Percentiles rank a stretch among this genome's conserved stretches.
Evolutionary conservation across 75 land plant species (phyloP).

Genomic region (Isoetes taiwanensis): DNA sequence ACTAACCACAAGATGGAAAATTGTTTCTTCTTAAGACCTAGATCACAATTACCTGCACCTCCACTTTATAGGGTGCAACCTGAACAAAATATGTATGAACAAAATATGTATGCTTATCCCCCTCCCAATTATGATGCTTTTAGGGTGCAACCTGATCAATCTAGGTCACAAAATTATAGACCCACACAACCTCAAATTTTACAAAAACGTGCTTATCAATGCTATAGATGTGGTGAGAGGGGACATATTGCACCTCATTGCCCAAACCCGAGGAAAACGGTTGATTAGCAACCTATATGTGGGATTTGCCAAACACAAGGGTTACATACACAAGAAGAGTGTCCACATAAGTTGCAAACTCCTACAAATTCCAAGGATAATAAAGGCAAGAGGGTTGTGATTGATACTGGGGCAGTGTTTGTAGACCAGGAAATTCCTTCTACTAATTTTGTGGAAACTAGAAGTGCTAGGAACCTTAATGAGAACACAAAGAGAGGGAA

Average conservation of each 20-base stretch:
- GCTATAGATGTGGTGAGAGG: neutral
- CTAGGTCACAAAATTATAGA: neutral
- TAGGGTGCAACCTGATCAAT: neutral
- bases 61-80: no score
- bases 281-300: neutral
- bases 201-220: neutral
- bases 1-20: neutral
- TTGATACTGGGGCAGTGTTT: no score
- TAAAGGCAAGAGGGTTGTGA: no score
- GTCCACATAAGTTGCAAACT: neutral
- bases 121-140: neutral
- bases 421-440: no score
- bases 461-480: no score
- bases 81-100: neutral
- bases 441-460: no score
- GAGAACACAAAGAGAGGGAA: no score
- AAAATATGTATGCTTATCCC: neutral
- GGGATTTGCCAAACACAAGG: conserved; percentile 1
- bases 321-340: neutral
- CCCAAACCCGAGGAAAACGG: neutral
- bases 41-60: no score
- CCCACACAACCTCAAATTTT: no score
- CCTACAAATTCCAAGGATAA: no score
- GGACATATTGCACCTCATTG: neutral
- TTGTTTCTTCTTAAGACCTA: no score